These are phyloP conservation scores for Orbilia ellipsospora DNA, from an alignment of 2,329 filamentous ascomycete species.

Conservation along the genomic window DNA sequence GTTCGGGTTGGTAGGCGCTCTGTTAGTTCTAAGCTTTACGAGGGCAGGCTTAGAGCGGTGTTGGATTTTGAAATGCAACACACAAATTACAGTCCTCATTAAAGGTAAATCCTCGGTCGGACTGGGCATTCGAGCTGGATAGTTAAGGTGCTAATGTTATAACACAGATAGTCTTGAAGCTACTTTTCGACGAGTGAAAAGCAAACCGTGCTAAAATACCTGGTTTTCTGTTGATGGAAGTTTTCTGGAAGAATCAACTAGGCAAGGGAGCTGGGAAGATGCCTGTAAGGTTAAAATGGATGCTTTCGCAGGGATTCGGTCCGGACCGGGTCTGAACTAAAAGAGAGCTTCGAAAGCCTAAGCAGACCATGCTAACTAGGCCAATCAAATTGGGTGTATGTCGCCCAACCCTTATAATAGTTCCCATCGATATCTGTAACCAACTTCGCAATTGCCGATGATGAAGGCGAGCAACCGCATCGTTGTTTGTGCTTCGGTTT, in stretches of 20 bases:
- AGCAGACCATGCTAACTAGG: constrained; percentile 2
- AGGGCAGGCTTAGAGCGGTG: too few species aligned
- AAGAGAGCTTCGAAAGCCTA: background rate
- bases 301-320: constrained; percentile 47
- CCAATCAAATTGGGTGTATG: constrained; percentile 22
- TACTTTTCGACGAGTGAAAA: background rate
- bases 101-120: too few species aligned
- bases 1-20: background rate
- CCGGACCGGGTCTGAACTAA: constrained; percentile 46
- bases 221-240: constrained; percentile 23
- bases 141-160: too few species aligned
- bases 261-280: constrained; percentile 28
- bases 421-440: background rate
- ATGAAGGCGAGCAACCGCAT: constrained; percentile 1
- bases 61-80: constrained; percentile 3
- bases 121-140: too few species aligned
- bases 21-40: too few species aligned
- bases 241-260: constrained; percentile 45
- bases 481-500: constrained; percentile 8
- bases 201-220: constrained; percentile 1
- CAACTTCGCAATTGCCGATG: too few species aligned
- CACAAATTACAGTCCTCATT: background rate
- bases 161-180: background rate
- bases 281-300: constrained; percentile 48
- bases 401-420: constrained; percentile 27